Conservation (phyloP, 1,284 basidiomycete species). For the Cryptococcus sp. region DNA sequence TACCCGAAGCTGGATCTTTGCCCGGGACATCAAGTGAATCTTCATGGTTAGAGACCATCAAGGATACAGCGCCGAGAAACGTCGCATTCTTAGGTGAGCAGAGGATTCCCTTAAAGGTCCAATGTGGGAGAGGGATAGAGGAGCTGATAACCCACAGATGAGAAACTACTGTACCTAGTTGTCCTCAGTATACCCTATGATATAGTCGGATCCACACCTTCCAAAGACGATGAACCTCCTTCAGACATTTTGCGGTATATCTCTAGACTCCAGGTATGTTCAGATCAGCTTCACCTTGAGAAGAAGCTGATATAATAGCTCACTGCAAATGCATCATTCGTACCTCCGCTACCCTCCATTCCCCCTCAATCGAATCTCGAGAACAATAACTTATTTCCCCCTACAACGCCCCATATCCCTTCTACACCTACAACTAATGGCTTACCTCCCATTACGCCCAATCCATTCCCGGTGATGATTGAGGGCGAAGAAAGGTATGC, state of each 20-base stretch:
- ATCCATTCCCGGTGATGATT: constrained; percentile 51
- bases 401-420: constrained; percentile 20
- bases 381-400: constrained; percentile 15
- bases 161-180: constrained; percentile 67
- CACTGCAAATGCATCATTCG: constrained; percentile 73
- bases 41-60: constrained; percentile 7
- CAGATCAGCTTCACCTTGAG: constrained; percentile 46
- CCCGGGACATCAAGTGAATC: constrained; percentile 51
- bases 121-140: too few species aligned
- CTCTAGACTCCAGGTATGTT: constrained; percentile 64
- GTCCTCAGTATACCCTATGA: constrained; percentile 54
- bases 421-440: constrained; percentile 34
- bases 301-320: constrained; percentile 49
- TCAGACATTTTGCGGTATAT: constrained; percentile 60
- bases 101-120: too few species aligned
- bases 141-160: constrained; percentile 50
- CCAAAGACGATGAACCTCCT: constrained; percentile 50
- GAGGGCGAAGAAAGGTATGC: constrained; percentile 68
- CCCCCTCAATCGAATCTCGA: constrained; percentile 23
- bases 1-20: constrained; percentile 59
- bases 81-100: constrained; percentile 63
- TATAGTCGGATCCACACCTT: neutral
- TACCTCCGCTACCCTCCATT: constrained; percentile 53
- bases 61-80: constrained; percentile 46
- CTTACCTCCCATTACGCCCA: constrained; percentile 32